Evolutionary conservation across 2,329 filamentous ascomycete species (phyloP).

Genomic region (Ambrosiella beaveri): DNA sequence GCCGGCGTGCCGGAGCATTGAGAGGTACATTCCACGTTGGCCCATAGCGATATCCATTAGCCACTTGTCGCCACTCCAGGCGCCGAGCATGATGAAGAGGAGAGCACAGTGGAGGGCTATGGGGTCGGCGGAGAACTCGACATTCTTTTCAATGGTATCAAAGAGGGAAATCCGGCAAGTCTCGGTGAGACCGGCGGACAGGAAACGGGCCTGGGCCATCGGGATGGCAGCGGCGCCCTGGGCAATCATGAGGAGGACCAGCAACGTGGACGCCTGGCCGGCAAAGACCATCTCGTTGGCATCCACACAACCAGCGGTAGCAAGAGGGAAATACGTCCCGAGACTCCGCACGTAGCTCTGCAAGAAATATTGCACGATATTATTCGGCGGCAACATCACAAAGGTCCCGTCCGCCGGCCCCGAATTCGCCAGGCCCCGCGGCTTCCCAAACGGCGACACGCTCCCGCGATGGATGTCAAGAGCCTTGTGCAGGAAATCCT

Average conservation of each 20-base stretch:
- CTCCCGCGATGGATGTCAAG: slow-evolving; percentile 45
- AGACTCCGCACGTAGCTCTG: slow-evolving; percentile 48
- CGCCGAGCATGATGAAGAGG: slow-evolving; percentile 49
- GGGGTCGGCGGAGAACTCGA: slow-evolving; percentile 48
- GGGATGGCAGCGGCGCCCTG: slow-evolving; percentile 51
- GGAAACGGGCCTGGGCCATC: slow-evolving; percentile 44
- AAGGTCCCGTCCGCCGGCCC: slow-evolving; percentile 36
- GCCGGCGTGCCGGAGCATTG: slow-evolving; percentile 54
- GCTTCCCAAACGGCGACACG: slow-evolving; percentile 13
- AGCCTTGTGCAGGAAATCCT: slow-evolving; percentile 53
- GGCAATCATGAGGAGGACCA: slow-evolving; percentile 56
- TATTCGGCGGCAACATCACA: slow-evolving; percentile 46
- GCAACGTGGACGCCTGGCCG: slow-evolving; percentile 45
- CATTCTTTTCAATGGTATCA: slow-evolving; percentile 54
- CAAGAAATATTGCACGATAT: slow-evolving; percentile 50
- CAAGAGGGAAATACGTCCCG: slow-evolving; percentile 47
- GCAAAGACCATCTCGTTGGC: slow-evolving; percentile 51
- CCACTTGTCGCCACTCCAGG: slow-evolving; percentile 63
- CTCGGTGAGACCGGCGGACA: slow-evolving; percentile 50
- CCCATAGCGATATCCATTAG: slow-evolving; percentile 64
- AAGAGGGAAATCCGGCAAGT: slow-evolving; percentile 56
- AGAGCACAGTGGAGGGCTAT: slow-evolving; percentile 47
- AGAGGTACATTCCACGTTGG: slow-evolving; percentile 54
- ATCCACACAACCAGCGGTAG: slow-evolving; percentile 42
- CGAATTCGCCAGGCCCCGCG: slow-evolving; percentile 27